Conservation (phyloP, 202 grass and related monocot species). For the Panicum hallii region DNA sequence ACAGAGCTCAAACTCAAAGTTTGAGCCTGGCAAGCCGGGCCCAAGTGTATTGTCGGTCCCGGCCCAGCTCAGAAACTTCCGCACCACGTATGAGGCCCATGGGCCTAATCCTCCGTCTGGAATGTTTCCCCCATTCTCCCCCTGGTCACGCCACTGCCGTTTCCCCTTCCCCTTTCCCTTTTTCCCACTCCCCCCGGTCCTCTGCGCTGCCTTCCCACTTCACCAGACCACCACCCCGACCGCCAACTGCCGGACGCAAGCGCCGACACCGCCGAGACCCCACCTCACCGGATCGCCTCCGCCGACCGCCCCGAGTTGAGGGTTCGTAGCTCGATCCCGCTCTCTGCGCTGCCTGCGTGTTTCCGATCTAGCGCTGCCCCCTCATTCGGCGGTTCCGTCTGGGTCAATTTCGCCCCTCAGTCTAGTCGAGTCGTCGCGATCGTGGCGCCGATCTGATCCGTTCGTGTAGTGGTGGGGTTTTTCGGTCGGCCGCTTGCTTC, state of each 20-base stretch:
- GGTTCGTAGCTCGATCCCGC: not conserved
- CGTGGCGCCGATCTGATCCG: not conserved
- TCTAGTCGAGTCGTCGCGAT: not conserved
- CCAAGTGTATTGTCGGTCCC: too few species aligned
- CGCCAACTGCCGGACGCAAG: not conserved
- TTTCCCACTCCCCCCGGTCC: not conserved
- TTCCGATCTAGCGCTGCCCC: not conserved
- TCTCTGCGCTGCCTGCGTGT: too few species aligned
- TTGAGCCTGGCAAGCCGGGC: too few species aligned
- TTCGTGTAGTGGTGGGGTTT: too few species aligned
- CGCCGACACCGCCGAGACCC: not conserved
- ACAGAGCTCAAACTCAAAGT: too few species aligned
- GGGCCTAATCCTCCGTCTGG: not conserved
- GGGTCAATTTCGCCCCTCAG: slow-evolving; percentile 1
- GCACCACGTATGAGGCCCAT: not conserved
- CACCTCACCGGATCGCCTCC: not conserved
- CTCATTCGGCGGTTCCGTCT: not conserved
- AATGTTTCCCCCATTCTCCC: not conserved
- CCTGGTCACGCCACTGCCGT: slow-evolving; percentile 8
- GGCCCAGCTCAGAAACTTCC: not conserved
- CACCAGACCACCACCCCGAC: not conserved
- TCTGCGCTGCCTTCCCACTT: not conserved
- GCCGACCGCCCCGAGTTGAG: slow-evolving; percentile 22
- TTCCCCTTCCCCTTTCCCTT: not conserved
- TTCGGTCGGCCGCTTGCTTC: not conserved